Conservation (phyloP, 1,284 basidiomycete genomes). For the Acaromyces ingoldii region DNA sequence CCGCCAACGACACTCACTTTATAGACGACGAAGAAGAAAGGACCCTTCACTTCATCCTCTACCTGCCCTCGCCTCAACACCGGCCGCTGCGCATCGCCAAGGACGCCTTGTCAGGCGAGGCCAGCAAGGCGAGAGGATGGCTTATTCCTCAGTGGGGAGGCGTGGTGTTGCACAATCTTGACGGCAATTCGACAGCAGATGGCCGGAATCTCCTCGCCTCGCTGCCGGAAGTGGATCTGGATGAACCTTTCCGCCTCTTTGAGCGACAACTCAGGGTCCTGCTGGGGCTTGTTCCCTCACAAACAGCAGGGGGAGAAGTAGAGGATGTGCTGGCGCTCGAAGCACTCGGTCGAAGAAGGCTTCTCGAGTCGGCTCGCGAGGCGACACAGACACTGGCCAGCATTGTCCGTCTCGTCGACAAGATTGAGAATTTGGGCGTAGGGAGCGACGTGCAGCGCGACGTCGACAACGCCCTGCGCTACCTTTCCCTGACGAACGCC, state of each 20-base stretch:
- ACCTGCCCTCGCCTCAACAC: conserved; percentile 68
- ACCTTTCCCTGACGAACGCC: no score
- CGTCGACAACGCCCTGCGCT: conserved; percentile 13
- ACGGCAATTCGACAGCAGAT: neutral
- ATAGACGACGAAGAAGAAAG: conserved; percentile 15
- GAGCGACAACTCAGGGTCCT: conserved; percentile 68
- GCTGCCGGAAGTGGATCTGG: conserved; percentile 53
- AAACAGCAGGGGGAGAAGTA: neutral
- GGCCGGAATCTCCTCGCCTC: neutral
- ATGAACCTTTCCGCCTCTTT: conserved; percentile 66
- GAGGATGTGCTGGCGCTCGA: conserved; percentile 6
- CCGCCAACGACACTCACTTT: neutral
- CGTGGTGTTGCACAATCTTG: conserved; percentile 69
- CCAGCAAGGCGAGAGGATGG: conserved; percentile 59
- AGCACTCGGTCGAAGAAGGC: conserved; percentile 22
- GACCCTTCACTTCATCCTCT: conserved; percentile 77
- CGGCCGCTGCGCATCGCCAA: conserved; percentile 65
- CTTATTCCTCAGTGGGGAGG: conserved; percentile 93
- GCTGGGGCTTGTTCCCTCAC: conserved; percentile 63
- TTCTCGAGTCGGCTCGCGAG: conserved; percentile 26
- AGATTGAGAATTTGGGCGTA: conserved; percentile 43
- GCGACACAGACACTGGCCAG: conserved; percentile 29
- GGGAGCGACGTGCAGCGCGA: conserved; percentile 25
- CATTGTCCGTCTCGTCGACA: conserved; percentile 32
- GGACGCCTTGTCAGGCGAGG: conserved; percentile 5